These are phyloP conservation scores for Albophoma yamanashiensis DNA, from an alignment of 2,329 filamentous ascomycete genomes.

Conservation along the genomic window DNA sequence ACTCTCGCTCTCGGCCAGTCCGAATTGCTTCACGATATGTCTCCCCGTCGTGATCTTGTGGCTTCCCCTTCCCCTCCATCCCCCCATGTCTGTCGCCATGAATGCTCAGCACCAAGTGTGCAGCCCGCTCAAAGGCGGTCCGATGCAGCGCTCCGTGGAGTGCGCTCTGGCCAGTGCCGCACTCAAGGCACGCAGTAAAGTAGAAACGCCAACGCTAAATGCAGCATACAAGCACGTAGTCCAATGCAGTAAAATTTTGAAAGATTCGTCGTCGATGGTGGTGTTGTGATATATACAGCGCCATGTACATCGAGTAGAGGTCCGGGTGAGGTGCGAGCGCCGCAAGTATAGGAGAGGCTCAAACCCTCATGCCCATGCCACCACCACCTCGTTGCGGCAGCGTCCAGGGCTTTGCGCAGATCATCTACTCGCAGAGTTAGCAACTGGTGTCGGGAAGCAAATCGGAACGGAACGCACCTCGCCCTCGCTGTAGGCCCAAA, in stretches of 20 bases:
- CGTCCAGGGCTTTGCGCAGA: slow-evolving; percentile 61
- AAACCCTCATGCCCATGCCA: slow-evolving; percentile 7
- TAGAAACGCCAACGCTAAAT: slow-evolving; percentile 1
- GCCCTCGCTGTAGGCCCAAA: slow-evolving; percentile 95
- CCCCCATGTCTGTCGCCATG: neutral
- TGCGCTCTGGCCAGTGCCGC: neutral
- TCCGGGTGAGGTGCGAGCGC: neutral
- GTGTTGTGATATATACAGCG: neutral
- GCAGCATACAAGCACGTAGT: neutral
- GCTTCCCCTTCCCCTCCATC: neutral
- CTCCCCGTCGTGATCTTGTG: neutral
- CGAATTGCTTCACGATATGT: neutral
- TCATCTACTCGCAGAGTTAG: slow-evolving; percentile 35
- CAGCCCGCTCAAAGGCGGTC: neutral
- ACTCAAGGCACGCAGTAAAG: neutral
- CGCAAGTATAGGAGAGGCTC: neutral
- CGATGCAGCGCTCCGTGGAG: neutral
- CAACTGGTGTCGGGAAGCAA: neutral
- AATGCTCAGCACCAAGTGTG: neutral
- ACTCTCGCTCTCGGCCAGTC: neutral
- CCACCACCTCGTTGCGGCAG: slow-evolving; percentile 43
- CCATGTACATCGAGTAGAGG: neutral
- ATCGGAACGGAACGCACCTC: slow-evolving; percentile 54
- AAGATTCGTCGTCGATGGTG: neutral
- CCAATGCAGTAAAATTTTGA: neutral